These are phyloP conservation scores for Cryphonectria japonica DNA, from an alignment of 2,329 filamentous ascomycete species.

Conservation along the genomic window DNA sequence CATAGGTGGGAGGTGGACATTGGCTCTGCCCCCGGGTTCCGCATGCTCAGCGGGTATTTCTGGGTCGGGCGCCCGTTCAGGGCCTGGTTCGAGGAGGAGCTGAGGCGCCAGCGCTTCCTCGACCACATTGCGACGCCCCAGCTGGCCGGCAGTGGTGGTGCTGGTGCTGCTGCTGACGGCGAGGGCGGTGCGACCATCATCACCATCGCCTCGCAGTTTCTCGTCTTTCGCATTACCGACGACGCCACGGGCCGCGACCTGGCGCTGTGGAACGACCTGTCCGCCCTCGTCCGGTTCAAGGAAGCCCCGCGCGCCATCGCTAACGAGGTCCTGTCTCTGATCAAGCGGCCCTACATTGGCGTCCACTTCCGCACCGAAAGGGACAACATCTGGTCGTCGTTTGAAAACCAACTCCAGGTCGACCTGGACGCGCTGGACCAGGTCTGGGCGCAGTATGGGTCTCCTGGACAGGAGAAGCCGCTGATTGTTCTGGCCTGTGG, in stretches of 20 bases:
- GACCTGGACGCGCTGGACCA: constrained; percentile 42
- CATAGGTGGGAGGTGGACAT: constrained; percentile 24
- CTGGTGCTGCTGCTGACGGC: no score
- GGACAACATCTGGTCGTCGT: constrained; percentile 43
- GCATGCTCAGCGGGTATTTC: constrained; percentile 22
- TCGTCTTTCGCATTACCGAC: constrained; percentile 42
- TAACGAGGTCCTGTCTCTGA: constrained; percentile 32
- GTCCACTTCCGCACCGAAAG: constrained; percentile 43
- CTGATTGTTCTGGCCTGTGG: constrained; percentile 42
- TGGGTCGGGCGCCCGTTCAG: constrained; percentile 27
- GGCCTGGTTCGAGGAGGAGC: constrained; percentile 24
- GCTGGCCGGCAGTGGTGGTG: constrained; percentile 1
- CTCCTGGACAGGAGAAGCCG: constrained; percentile 32
- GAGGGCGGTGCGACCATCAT: constrained; percentile 39
- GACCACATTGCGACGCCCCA: constrained; percentile 9
- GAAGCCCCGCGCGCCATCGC: constrained; percentile 36
- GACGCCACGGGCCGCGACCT: constrained; percentile 41
- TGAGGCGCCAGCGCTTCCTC: constrained; percentile 13
- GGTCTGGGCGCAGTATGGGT: constrained; percentile 37
- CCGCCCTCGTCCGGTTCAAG: constrained; percentile 38
- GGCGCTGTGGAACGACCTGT: constrained; percentile 41
- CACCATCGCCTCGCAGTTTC: constrained; percentile 37
- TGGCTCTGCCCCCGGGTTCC: constrained; percentile 12
- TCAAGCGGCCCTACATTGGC: constrained; percentile 38
- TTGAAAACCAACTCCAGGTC: constrained; percentile 39